phyloP scores from a whole-genome alignment of 176 grass and related monocot genomes.

The Avena eriantha region DNA sequence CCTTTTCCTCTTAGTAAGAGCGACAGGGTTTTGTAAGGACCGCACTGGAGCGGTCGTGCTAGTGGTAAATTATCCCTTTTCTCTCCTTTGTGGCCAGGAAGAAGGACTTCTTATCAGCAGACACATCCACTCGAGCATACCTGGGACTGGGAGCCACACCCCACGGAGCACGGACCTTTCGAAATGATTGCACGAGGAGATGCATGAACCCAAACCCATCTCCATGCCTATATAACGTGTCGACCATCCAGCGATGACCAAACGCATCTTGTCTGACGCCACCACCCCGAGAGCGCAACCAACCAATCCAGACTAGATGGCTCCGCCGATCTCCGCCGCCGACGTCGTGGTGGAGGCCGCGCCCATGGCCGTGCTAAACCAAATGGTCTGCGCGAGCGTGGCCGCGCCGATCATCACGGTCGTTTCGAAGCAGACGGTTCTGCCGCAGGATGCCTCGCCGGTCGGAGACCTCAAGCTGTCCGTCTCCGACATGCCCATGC shows the following conservation, averaged over 20 bases:
- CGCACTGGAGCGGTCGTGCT: neutral
- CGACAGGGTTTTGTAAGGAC: neutral
- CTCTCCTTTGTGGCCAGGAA: neutral
- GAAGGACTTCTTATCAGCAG: neutral
- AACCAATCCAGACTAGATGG: constrained; percentile 29
- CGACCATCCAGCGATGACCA: neutral
- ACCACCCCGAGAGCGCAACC: constrained; percentile 6
- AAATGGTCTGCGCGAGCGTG: constrained; percentile 23
- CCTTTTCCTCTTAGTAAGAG: neutral
- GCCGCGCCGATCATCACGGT: constrained; percentile 33
- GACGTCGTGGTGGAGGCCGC: constrained; percentile 35
- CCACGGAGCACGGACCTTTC: neutral
- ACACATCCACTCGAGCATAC: neutral
- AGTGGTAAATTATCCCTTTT: neutral
- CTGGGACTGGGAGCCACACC: constrained; percentile 15
- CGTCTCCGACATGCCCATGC: constrained; percentile 96
- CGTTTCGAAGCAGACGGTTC: constrained; percentile 56
- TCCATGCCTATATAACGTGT: constrained; percentile 45
- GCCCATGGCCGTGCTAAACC: neutral
- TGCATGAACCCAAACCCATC: constrained; percentile 9
- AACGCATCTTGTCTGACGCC: neutral
- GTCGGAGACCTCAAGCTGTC: constrained; percentile 71
- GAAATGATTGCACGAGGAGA: neutral
- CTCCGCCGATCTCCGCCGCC: constrained; percentile 34
- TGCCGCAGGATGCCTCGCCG: constrained; percentile 28